phyloP scores from a whole-genome alignment of 2,329 filamentous ascomycete genomes.

The Stagonosporopsis vannaccii region DNA sequence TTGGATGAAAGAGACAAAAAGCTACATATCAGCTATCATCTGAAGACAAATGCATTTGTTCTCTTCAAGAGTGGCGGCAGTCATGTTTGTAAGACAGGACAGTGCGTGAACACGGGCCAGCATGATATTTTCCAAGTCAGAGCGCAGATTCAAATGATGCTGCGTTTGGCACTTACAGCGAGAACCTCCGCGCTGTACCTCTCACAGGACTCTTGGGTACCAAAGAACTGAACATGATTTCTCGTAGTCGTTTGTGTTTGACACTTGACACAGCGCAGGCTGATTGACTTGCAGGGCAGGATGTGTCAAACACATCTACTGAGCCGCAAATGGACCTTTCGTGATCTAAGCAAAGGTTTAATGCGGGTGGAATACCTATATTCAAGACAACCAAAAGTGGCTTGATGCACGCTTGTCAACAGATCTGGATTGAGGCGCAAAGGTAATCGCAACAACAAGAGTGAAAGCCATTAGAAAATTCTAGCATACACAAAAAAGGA shows the following conservation, averaged over 20 bases:
- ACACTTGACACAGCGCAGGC: no score
- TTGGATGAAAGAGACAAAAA: conserved; percentile 14
- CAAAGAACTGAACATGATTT: background rate
- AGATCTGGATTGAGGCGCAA: no score
- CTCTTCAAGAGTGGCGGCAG: conserved; percentile 49
- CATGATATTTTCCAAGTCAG: conserved; percentile 29
- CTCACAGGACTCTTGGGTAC: conserved; percentile 30
- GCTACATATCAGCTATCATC: conserved; percentile 27
- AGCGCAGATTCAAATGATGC: conserved; percentile 23
- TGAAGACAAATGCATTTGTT: conserved; percentile 22
- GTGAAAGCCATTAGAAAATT: no score
- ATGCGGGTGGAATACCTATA: no score
- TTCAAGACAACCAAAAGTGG: no score
- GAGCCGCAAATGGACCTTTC: no score
- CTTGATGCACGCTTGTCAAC: no score
- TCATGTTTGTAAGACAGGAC: conserved; percentile 45
- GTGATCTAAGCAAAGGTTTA: no score
- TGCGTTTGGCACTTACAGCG: conserved; percentile 28
- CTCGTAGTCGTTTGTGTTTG: background rate
- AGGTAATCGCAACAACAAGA: no score
- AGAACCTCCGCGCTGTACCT: conserved; percentile 25
- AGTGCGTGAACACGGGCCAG: conserved; percentile 22
- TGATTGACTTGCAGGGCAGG: no score
- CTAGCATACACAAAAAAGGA: no score
- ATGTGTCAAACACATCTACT: no score